Percentiles rank a stretch among this genome's conserved stretches.
phyloP scores from a whole-genome alignment of 768 basidiomycete species.

The Suillus paluster region DNA sequence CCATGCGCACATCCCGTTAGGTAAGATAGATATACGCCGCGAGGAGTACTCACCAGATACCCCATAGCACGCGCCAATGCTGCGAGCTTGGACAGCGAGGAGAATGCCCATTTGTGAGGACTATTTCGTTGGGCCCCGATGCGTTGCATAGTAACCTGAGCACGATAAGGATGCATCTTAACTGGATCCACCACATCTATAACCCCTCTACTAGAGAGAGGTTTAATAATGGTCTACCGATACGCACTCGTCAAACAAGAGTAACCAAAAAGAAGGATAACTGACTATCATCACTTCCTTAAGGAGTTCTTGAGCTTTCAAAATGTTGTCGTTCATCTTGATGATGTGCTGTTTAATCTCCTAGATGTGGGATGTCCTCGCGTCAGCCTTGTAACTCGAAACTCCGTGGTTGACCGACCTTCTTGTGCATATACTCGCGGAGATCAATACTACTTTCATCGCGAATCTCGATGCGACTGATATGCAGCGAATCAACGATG shows the following conservation, averaged over 20 bases:
- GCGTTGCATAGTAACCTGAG: constrained; percentile 47
- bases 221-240: constrained; percentile 39
- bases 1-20: not conserved
- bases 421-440: constrained; percentile 83
- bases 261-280: constrained; percentile 8
- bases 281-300: constrained; percentile 76
- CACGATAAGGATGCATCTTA: constrained; percentile 67
- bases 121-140: constrained; percentile 41
- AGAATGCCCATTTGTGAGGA: constrained; percentile 51
- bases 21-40: not conserved
- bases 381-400: constrained; percentile 1
- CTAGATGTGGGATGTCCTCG: constrained; percentile 39
- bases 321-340: constrained; percentile 68
- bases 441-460: constrained; percentile 91
- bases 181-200: constrained; percentile 60
- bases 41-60: constrained; percentile 67
- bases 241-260: constrained; percentile 8
- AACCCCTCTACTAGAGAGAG: constrained; percentile 41
- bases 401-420: constrained; percentile 49
- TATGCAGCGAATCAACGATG: constrained; percentile 92
- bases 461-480: constrained; percentile 93
- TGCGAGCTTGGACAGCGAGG: constrained; percentile 54
- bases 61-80: constrained; percentile 82
- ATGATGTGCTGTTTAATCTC: constrained; percentile 80
- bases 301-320: constrained; percentile 68